Conservation (phyloP, 75 land plant genomes). For the Picea sitchensis region DNA sequence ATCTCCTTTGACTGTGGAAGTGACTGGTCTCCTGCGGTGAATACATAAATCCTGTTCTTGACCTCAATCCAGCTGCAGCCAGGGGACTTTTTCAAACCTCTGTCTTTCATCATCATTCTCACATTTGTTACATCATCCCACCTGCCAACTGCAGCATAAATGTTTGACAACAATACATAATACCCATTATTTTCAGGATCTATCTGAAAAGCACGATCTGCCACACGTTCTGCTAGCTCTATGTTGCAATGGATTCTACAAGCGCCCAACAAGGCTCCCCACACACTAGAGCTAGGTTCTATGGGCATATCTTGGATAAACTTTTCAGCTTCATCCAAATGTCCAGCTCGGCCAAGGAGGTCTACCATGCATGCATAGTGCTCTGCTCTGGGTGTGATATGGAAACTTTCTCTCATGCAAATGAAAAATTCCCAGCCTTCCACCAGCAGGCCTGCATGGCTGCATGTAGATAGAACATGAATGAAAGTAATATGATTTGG, state of each 20-base stretch:
- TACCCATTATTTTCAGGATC: conserved; percentile 32
- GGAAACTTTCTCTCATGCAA: conserved; percentile 39
- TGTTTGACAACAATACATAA: conserved; percentile 21
- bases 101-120: conserved; percentile 19
- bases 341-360: conserved; percentile 60
- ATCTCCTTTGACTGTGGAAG: conserved; percentile 11
- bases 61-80: conserved; percentile 48
- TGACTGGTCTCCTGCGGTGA: conserved; percentile 27
- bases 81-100: background rate
- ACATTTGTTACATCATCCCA: conserved; percentile 17
- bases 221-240: conserved; percentile 29
- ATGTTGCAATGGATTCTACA: conserved; percentile 38
- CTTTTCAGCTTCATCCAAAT: conserved; percentile 44
- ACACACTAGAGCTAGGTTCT: conserved; percentile 37
- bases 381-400: conserved; percentile 32
- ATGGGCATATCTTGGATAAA: conserved; percentile 43
- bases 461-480: conserved; percentile 35
- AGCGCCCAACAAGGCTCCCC: conserved; percentile 50
- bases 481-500: conserved; percentile 47
- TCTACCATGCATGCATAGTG: conserved; percentile 57
- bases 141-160: conserved; percentile 39
- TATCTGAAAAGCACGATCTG: conserved; percentile 28
- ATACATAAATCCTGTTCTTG: conserved; percentile 22
- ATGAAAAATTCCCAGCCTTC: conserved; percentile 41
- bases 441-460: conserved; percentile 33